Evolutionary conservation across 805 yeast genomes (phyloP).

Genomic region (Nakazawaea wickerhamii): DNA sequence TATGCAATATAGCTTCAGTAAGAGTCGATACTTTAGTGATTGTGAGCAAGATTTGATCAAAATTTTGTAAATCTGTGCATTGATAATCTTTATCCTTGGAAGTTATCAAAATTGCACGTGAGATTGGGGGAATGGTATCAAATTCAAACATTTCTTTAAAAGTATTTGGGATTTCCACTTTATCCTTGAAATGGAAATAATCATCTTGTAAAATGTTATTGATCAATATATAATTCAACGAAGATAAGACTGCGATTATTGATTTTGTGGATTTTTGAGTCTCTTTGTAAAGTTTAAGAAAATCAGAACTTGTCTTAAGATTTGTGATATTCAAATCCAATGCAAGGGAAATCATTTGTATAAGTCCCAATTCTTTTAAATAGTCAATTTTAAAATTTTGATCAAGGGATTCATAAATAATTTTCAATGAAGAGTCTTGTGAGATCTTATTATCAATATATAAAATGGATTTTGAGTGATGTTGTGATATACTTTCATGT

Average conservation of each 20-base stretch:
- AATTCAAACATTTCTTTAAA: slow-evolving; percentile 20
- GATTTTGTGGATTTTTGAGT: slow-evolving; percentile 17
- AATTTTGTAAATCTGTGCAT: neutral
- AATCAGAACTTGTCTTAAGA: slow-evolving; percentile 11
- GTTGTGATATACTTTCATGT: neutral
- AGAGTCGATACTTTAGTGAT: slow-evolving; percentile 11
- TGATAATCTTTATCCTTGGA: slow-evolving; percentile 12
- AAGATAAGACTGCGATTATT: slow-evolving; percentile 30
- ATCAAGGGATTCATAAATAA: slow-evolving; percentile 26
- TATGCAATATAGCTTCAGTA: slow-evolving; percentile 16
- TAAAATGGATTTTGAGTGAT: neutral
- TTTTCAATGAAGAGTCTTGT: slow-evolving; percentile 18
- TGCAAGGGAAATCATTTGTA: slow-evolving; percentile 18
- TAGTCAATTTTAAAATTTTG: slow-evolving; percentile 25
- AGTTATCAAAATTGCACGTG: slow-evolving; percentile 21
- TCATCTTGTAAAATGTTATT: slow-evolving; percentile 20
- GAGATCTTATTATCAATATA: slow-evolving; percentile 13
- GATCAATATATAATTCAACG: slow-evolving; percentile 28
- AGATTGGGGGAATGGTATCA: slow-evolving; percentile 24
- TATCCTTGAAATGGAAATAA: slow-evolving; percentile 6
- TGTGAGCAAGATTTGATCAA: too few relatives aligned
- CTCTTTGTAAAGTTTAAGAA: slow-evolving; percentile 18
- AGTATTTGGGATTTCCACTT: slow-evolving; percentile 14
- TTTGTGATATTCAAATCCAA: neutral
- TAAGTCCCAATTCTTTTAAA: slow-evolving; percentile 17